phyloP scores from a whole-genome alignment of 2,329 filamentous ascomycete genomes.

The Sclerotiophoma versabilis region DNA sequence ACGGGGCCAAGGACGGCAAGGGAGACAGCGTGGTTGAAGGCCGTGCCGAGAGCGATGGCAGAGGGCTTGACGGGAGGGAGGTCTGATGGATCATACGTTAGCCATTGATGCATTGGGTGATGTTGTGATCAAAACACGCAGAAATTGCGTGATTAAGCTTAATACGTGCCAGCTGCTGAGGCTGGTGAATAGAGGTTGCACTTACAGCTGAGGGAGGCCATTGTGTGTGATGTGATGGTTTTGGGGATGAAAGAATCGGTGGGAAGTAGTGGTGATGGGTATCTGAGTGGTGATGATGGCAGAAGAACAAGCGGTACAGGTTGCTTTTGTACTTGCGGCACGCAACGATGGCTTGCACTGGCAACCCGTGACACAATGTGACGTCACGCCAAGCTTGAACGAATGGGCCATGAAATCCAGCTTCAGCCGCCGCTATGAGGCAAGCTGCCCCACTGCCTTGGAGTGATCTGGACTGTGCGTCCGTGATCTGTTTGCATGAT shows the following conservation, averaged over 20 bases:
- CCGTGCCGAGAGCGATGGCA: conserved; percentile 92
- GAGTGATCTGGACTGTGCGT: conserved; percentile 25
- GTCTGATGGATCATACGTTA: conserved; percentile 54
- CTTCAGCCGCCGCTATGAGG: conserved; percentile 28
- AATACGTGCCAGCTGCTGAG: not conserved
- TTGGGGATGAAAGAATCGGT: conserved; percentile 24
- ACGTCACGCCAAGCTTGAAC: conserved; percentile 38
- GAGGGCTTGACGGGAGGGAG: conserved; percentile 93
- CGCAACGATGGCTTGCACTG: conserved; percentile 34
- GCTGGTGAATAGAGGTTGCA: conserved; percentile 19
- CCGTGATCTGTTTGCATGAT: conserved; percentile 20
- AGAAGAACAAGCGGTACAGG: conserved; percentile 34
- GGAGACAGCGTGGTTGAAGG: conserved; percentile 94
- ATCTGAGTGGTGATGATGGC: conserved; percentile 24
- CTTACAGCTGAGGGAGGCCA: conserved; percentile 68
- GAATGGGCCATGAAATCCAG: conserved; percentile 27
- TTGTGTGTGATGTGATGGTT: conserved; percentile 50
- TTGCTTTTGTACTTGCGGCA: conserved; percentile 43
- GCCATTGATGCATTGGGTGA: conserved; percentile 14
- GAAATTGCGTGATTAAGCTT: conserved; percentile 21
- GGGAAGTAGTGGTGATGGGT: conserved; percentile 16
- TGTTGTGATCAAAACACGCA: conserved; percentile 11
- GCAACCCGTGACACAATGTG: conserved; percentile 31
- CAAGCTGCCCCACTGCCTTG: conserved; percentile 21
- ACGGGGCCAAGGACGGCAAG: conserved; percentile 85